A percentile compares a stretch with the other conserved stretches of the same genome.
phyloP scores from a whole-genome alignment of 129 eudicot genomes.

The Helichrysum umbraculigerum region DNA sequence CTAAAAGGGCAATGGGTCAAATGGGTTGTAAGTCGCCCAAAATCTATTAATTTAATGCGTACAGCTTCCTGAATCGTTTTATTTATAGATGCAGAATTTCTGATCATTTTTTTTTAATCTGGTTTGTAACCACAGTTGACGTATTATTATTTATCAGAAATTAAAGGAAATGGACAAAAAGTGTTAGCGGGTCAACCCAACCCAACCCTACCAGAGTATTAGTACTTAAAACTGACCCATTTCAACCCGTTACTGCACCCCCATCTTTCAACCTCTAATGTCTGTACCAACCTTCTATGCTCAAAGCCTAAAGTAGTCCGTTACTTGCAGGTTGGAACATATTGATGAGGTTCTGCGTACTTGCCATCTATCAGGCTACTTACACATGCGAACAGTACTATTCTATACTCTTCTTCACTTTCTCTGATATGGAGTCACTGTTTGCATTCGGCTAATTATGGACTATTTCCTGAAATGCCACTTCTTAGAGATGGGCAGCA shows the following conservation, averaged over 20 bases:
- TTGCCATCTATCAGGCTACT: slow-evolving; percentile 79
- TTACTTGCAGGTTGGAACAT: slow-evolving; percentile 71
- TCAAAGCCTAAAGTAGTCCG: neutral
- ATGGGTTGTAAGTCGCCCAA: neutral
- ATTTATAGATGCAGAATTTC: neutral
- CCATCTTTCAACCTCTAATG: neutral
- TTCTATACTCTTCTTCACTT: neutral
- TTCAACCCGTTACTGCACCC: neutral
- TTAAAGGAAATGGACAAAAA: neutral
- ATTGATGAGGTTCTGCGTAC: slow-evolving; percentile 73
- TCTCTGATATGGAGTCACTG: neutral
- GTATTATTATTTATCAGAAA: neutral
- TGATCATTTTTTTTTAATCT: neutral
- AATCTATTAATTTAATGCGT: neutral
- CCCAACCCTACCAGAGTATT: too few species aligned
- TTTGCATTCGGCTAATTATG: neutral
- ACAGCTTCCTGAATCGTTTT: neutral
- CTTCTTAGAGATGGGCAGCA: slow-evolving; percentile 83
- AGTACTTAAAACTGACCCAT: neutral
- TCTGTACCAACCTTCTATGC: neutral
- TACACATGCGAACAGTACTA: slow-evolving; percentile 60
- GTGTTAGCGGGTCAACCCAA: neutral
- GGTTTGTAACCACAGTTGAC: neutral
- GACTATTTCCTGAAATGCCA: neutral
- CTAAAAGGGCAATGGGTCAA: neutral